phyloP scores from a whole-genome alignment of 768 basidiomycete species.

The Lyophyllum shimeji region DNA sequence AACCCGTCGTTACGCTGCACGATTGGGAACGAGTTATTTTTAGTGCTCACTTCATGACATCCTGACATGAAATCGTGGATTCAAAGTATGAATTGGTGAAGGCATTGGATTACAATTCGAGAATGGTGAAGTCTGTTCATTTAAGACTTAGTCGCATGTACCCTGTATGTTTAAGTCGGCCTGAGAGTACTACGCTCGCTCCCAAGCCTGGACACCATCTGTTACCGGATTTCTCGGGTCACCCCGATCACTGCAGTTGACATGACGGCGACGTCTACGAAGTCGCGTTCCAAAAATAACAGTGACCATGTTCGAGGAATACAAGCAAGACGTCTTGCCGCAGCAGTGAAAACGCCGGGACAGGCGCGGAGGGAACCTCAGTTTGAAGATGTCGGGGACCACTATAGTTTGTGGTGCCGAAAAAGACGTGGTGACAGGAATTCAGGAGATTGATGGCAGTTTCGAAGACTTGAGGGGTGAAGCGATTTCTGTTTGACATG shows the following conservation, averaged over 20 bases:
- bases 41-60: background rate
- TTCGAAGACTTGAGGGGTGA: background rate
- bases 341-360: background rate
- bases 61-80: background rate
- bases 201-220: background rate
- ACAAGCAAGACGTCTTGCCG: background rate
- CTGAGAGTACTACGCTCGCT: background rate
- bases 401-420: background rate
- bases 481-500: background rate
- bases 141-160: background rate
- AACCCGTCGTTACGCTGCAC: slow-evolving; percentile 14
- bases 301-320: background rate
- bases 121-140: background rate
- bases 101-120: background rate
- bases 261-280: background rate
- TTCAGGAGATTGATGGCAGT: background rate
- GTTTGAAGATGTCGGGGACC: background rate
- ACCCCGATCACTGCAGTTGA: background rate
- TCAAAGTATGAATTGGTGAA: background rate
- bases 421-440: background rate
- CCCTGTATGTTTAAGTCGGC: background rate
- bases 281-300: background rate
- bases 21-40: slow-evolving; percentile 14
- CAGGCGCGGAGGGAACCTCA: background rate
- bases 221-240: background rate